phyloP scores from a whole-genome alignment of 805 yeast species.

The Phaffomyces opuntiae region DNA sequence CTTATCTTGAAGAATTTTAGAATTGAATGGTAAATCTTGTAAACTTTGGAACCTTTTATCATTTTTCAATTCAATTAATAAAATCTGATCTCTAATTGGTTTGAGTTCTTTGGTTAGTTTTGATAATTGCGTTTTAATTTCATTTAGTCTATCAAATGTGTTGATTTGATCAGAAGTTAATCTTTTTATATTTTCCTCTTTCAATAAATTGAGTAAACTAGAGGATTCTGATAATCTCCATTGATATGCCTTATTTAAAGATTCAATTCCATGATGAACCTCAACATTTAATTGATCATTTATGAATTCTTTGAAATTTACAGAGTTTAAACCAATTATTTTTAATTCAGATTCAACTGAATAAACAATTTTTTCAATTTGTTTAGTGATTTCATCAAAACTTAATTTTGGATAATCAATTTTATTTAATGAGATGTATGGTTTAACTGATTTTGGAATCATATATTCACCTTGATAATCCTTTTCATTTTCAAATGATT shows the following conservation, averaged over 20 bases:
- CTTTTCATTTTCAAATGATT: constrained; percentile 29
- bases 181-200: not conserved
- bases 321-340: constrained; percentile 26
- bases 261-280: constrained; percentile 22
- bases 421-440: constrained; percentile 13
- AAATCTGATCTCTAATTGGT: constrained; percentile 7
- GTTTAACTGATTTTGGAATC: constrained; percentile 13
- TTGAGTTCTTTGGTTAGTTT: constrained; percentile 1
- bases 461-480: constrained; percentile 20
- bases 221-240: constrained; percentile 32
- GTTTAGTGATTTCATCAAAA: constrained; percentile 8
- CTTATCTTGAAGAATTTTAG: constrained; percentile 10
- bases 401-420: constrained; percentile 20
- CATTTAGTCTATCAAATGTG: not conserved
- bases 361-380: constrained; percentile 18
- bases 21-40: constrained; percentile 17
- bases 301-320: constrained; percentile 23
- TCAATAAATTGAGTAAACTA: constrained; percentile 8
- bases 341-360: constrained; percentile 28
- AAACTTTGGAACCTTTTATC: constrained; percentile 8
- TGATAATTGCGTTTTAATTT: constrained; percentile 1
- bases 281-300: constrained; percentile 25
- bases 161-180: constrained; percentile 2
- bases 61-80: constrained; percentile 3
- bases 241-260: constrained; percentile 24